Percentiles rank a stretch among this genome's conserved stretches.
These are phyloP conservation scores for Kokia cookei DNA, from an alignment of 441 rosid genomes.

Conservation along the genomic window DNA sequence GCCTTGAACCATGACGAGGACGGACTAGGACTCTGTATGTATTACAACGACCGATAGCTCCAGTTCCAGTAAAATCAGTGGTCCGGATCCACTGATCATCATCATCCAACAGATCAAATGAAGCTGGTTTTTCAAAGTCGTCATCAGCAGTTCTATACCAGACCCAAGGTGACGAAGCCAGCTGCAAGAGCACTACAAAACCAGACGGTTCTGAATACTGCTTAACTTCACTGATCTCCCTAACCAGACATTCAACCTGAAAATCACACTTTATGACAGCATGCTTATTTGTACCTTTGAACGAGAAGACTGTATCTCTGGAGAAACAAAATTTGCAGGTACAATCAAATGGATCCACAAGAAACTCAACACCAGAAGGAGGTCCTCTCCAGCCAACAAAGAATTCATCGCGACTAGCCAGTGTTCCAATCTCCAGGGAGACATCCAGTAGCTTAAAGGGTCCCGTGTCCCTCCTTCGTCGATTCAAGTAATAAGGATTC, in stretches of 20 bases:
- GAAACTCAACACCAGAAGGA: constrained; percentile 49
- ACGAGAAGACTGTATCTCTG: constrained; percentile 57
- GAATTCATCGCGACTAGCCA: constrained; percentile 47
- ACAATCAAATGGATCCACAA: constrained; percentile 84
- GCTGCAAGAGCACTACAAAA: constrained; percentile 55
- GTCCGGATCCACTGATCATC: constrained; percentile 98
- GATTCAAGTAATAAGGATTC: constrained; percentile 54
- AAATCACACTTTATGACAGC: constrained; percentile 79
- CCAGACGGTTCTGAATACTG: constrained; percentile 36
- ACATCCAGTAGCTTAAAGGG: constrained; percentile 55
- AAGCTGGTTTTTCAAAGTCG: constrained; percentile 43
- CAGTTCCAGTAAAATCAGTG: constrained; percentile 70
- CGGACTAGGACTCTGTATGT: constrained; percentile 54
- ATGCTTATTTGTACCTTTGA: constrained; percentile 39
- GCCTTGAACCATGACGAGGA: constrained; percentile 58
- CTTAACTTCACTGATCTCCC: constrained; percentile 54
- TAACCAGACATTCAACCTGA: constrained; percentile 76
- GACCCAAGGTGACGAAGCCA: constrained; percentile 66
- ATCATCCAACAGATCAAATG: constrained; percentile 78
- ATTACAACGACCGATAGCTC: constrained; percentile 77
- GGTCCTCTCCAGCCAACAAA: constrained; percentile 68
- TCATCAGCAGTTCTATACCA: constrained; percentile 93
- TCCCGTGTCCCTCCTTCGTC: constrained; percentile 47
- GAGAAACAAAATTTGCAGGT: constrained; percentile 71
- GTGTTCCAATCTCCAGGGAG: constrained; percentile 55